These are phyloP conservation scores for Cunninghamia lanceolata DNA, from an alignment of 75 land plant genomes.

Conservation along the genomic window DNA sequence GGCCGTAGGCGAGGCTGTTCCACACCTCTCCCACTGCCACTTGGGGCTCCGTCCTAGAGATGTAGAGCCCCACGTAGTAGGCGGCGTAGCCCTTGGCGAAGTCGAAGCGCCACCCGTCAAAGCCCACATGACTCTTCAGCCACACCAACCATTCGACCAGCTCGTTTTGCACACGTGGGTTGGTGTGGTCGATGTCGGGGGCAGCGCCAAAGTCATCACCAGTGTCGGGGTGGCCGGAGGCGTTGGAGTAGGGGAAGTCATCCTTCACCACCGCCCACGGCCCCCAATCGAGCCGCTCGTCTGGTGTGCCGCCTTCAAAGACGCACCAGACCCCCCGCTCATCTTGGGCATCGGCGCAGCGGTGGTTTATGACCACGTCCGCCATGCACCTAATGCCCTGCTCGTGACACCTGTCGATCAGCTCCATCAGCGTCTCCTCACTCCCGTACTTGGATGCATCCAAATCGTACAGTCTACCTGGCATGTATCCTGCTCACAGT, in stretches of 20 bases:
- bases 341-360: conserved; percentile 57
- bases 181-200: conserved; percentile 86
- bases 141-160: conserved; percentile 70
- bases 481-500: conserved; percentile 41
- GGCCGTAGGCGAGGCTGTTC: conserved; percentile 48
- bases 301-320: conserved; percentile 73
- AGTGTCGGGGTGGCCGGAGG: conserved; percentile 63
- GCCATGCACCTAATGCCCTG: conserved; percentile 58
- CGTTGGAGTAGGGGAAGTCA: conserved; percentile 48
- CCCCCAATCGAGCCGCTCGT: conserved; percentile 75
- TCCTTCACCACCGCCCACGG: conserved; percentile 46
- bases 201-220: conserved; percentile 58
- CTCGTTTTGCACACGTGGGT: conserved; percentile 56
- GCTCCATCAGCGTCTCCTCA: conserved; percentile 34
- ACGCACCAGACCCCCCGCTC: conserved; percentile 63
- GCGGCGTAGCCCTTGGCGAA: conserved; percentile 73
- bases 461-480: conserved; percentile 47
- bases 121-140: conserved; percentile 64
- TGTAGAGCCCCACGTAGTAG: conserved; percentile 38
- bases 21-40: conserved; percentile 78
- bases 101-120: conserved; percentile 80
- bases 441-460: conserved; percentile 49
- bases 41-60: conserved; percentile 29
- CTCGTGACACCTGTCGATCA: conserved; percentile 39
- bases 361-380: conserved; percentile 83